These are phyloP conservation scores for Mycena sanguinolenta DNA, from an alignment of 768 basidiomycete genomes.

Conservation along the genomic window DNA sequence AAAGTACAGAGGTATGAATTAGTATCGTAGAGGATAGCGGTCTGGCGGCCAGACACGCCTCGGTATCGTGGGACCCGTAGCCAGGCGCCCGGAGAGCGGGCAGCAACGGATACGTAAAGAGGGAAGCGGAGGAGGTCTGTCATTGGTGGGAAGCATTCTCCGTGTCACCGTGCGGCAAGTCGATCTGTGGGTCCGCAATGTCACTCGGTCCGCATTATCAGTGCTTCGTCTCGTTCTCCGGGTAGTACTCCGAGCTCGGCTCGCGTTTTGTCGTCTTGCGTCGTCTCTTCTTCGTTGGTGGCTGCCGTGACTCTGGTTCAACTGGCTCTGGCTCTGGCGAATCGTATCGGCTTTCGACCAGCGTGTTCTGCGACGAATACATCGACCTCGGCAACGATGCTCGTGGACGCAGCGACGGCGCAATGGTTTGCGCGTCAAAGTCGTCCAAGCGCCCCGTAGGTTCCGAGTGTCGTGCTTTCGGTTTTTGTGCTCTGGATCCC, in stretches of 20 bases:
- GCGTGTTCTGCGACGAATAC: slow-evolving; percentile 11
- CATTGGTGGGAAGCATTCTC: slow-evolving; percentile 53
- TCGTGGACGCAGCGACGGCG: slow-evolving; percentile 48
- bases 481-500: slow-evolving; percentile 63
- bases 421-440: slow-evolving; percentile 40
- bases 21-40: slow-evolving; percentile 4
- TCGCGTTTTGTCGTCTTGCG: slow-evolving; percentile 9
- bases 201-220: background rate
- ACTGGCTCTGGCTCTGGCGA: slow-evolving; percentile 29
- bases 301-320: background rate
- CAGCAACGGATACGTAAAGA: slow-evolving; percentile 68
- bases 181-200: no score
- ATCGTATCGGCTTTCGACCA: slow-evolving; percentile 16
- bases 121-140: slow-evolving; percentile 46
- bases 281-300: background rate
- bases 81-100: slow-evolving; percentile 63
- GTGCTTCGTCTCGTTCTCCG: slow-evolving; percentile 12
- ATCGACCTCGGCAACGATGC: slow-evolving; percentile 45
- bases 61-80: slow-evolving; percentile 61
- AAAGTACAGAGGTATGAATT: slow-evolving; percentile 18
- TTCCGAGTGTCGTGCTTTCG: slow-evolving; percentile 22
- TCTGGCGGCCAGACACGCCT: background rate
- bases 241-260: slow-evolving; percentile 17
- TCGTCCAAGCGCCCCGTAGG: slow-evolving; percentile 36
- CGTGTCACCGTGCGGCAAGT: no score